Conservation (phyloP, 345 rosid species). For the Citrus reticulata region DNA sequence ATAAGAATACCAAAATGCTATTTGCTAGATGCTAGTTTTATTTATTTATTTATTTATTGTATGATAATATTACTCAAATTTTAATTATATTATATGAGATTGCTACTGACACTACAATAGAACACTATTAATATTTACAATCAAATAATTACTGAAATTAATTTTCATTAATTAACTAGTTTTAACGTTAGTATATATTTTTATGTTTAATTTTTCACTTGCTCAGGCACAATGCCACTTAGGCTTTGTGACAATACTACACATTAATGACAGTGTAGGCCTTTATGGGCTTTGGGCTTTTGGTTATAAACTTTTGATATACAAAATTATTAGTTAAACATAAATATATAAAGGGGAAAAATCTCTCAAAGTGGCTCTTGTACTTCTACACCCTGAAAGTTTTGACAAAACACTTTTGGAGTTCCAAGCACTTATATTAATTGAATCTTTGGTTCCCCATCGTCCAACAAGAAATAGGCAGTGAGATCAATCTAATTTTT, state of each 20-base stretch:
- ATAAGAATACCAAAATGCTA: background rate
- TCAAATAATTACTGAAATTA: too few species aligned
- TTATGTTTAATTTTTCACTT: background rate
- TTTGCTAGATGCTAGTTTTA: background rate
- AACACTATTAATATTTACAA: too few species aligned
- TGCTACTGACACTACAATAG: too few species aligned
- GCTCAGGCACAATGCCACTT: background rate
- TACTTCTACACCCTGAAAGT: background rate
- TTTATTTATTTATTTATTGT: too few species aligned
- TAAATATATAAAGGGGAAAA: background rate
- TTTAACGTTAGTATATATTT: background rate
- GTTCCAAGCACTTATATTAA: background rate
- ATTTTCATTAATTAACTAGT: background rate
- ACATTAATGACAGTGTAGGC: background rate
- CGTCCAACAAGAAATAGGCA: background rate
- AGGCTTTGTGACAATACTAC: too few species aligned
- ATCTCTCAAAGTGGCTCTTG: background rate
- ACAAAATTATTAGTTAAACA: too few species aligned
- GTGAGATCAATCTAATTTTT: too few species aligned
- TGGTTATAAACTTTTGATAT: background rate
- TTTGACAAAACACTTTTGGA: background rate
- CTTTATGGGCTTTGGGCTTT: background rate
- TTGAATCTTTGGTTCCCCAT: background rate
- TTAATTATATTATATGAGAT: rapidly evolving
- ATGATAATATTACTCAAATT: too few species aligned